Conservation (phyloP, 768 basidiomycete genomes). For the Cubamyces lactineus region DNA sequence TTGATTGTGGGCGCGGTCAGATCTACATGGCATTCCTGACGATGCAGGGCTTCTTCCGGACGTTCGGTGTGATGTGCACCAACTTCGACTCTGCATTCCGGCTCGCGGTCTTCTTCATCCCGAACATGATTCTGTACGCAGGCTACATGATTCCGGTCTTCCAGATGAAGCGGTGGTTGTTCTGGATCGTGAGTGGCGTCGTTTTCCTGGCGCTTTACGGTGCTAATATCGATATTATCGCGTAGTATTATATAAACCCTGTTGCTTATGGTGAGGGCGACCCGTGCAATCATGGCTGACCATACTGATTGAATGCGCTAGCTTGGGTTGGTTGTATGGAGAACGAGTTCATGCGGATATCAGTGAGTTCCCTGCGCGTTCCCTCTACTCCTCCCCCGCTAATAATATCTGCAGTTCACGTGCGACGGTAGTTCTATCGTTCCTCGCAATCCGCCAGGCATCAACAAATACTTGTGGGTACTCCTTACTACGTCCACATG, state of each 20-base stretch:
- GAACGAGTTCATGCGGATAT: constrained; percentile 80
- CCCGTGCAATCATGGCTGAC: neutral
- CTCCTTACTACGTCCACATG: constrained; percentile 26
- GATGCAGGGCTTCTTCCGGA: constrained; percentile 87
- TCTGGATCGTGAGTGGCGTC: constrained; percentile 71
- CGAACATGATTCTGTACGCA: constrained; percentile 73
- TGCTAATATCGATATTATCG: neutral
- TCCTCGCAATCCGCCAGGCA: constrained; percentile 61
- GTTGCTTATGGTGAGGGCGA: constrained; percentile 59
- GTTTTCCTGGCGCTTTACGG: neutral
- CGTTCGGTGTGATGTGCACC: constrained; percentile 59
- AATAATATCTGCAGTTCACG: constrained; percentile 44
- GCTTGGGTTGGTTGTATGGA: constrained; percentile 80
- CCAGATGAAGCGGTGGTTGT: constrained; percentile 80
- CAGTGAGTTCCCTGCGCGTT: constrained; percentile 45
- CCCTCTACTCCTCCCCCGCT: neutral
- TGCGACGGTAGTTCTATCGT: constrained; percentile 70
- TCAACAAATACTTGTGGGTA: constrained; percentile 65
- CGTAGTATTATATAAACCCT: constrained; percentile 80
- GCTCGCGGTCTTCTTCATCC: constrained; percentile 69
- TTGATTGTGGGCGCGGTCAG: constrained; percentile 10
- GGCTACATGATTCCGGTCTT: constrained; percentile 71
- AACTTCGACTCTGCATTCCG: constrained; percentile 59
- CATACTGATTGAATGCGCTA: constrained; percentile 28
- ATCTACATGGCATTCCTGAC: constrained; percentile 64